Conservation (phyloP, 208 protist species). For the Leishmania braziliensis region DNA sequence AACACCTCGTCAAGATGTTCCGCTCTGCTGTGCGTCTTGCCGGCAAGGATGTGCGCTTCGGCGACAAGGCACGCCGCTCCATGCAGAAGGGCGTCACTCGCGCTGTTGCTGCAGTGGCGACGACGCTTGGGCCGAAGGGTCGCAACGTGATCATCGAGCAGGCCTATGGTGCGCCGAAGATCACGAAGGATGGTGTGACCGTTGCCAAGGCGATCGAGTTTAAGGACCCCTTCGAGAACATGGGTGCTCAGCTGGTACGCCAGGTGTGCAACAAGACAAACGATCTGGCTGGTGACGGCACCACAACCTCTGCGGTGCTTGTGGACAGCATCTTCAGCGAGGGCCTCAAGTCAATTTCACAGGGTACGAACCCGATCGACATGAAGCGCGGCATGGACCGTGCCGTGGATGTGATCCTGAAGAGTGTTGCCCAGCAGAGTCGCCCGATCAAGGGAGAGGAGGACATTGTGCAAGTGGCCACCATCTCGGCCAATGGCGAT, state of each 20-base stretch:
- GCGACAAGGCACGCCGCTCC: conserved; percentile 85
- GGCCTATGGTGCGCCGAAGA: conserved; percentile 97
- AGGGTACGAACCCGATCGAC: conserved; percentile 99
- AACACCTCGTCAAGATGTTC: conserved; percentile 40
- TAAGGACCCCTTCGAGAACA: conserved; percentile 97
- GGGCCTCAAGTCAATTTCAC: conserved; percentile 96
- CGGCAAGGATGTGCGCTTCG: conserved; percentile 96
- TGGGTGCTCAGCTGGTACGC: conserved; percentile 97
- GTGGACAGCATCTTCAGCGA: conserved; percentile 98
- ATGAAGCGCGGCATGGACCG: conserved; percentile 98
- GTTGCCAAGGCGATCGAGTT: conserved; percentile 99
- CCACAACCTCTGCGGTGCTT: conserved; percentile 99
- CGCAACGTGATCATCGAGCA: conserved; percentile 99
- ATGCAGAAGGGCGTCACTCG: conserved; percentile 97
- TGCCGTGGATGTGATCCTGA: conserved; percentile 80
- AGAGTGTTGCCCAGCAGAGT: conserved; percentile 39
- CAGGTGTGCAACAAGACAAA: conserved; percentile 98
- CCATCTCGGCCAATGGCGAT: conserved; percentile 99
- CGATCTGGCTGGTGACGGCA: conserved; percentile 98
- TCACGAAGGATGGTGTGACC: conserved; percentile 99
- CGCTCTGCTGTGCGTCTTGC: conserved; percentile 50
- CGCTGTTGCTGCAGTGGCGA: conserved; percentile 95
- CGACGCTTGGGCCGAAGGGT: conserved; percentile 98
- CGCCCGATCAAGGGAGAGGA: conserved; percentile 78
- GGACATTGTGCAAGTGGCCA: conserved; percentile 30